Percentiles rank a stretch among this genome's conserved stretches.
Conservation (phyloP, 2,329 filamentous ascomycete genomes). For the Botrytis cinerea region DNA sequence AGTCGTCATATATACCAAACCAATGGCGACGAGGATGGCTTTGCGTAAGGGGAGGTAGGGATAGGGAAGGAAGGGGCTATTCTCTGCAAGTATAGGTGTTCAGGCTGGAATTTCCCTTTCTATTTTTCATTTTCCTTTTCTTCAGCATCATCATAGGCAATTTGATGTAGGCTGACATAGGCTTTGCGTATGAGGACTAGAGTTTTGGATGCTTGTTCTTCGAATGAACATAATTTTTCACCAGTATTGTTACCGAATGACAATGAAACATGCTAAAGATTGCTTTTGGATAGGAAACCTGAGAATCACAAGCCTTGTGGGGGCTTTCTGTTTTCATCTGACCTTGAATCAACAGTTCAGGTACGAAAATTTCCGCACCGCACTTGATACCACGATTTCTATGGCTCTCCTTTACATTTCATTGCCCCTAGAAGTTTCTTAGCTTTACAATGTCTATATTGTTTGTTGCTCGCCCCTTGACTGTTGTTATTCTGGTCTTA, state of each 20-base stretch:
- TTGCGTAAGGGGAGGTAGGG: slow-evolving; percentile 25
- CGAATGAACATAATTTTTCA: slow-evolving; percentile 31
- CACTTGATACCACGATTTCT: not conserved
- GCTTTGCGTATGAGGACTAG: slow-evolving; percentile 30
- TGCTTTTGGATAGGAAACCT: slow-evolving; percentile 26
- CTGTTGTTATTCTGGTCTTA: not conserved
- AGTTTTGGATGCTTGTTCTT: slow-evolving; percentile 27
- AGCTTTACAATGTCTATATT: not conserved
- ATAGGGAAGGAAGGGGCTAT: slow-evolving; percentile 41
- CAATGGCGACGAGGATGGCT: slow-evolving; percentile 66
- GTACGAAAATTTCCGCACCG: slow-evolving; percentile 16
- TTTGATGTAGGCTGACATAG: slow-evolving; percentile 49
- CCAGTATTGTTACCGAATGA: slow-evolving; percentile 14
- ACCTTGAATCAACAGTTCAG: slow-evolving; percentile 17
- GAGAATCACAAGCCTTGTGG: slow-evolving; percentile 4
- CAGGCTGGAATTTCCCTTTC: slow-evolving; percentile 38
- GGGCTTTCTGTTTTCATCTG: slow-evolving; percentile 5
- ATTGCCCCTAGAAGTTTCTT: not conserved
- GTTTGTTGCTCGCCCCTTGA: not conserved
- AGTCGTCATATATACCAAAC: slow-evolving; percentile 83
- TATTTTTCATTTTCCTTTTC: slow-evolving; percentile 19
- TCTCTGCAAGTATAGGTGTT: slow-evolving; percentile 42
- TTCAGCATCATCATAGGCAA: slow-evolving; percentile 26
- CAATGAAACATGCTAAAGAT: slow-evolving; percentile 28
- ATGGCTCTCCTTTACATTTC: not conserved